phyloP scores from a whole-genome alignment of 495 filamentous ascomycete species.

The Chaetomium cochliodes region DNA sequence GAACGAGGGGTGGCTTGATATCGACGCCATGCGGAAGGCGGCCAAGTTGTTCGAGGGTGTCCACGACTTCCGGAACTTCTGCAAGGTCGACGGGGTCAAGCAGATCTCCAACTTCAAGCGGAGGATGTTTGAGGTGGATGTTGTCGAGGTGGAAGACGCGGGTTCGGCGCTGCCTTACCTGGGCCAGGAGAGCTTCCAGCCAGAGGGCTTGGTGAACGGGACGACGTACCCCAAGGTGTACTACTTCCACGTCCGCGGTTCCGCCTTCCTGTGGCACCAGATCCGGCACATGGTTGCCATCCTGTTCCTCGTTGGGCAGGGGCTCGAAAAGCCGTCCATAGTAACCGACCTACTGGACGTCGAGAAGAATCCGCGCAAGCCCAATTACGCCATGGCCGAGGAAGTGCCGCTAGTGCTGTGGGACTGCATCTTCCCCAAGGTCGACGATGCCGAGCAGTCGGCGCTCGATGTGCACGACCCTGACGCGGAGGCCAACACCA shows the following conservation, averaged over 20 bases:
- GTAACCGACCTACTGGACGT: conserved; percentile 72
- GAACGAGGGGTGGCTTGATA: conserved; percentile 62
- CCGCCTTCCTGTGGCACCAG: conserved; percentile 98
- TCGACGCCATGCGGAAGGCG: conserved; percentile 79
- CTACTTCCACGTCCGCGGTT: conserved; percentile 79
- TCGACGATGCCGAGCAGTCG: conserved; percentile 15
- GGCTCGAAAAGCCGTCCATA: conserved; percentile 71
- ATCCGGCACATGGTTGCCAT: conserved; percentile 87
- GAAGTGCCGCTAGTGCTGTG: conserved; percentile 88
- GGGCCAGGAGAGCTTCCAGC: conserved; percentile 23
- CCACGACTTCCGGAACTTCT: conserved; percentile 97
- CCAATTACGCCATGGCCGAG: conserved; percentile 84
- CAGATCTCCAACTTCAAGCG: conserved; percentile 79
- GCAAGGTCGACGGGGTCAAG: conserved; percentile 83
- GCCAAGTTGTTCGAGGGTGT: conserved; percentile 74
- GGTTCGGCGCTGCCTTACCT: conserved; percentile 49
- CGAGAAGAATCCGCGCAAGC: conserved; percentile 64
- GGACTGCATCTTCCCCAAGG: conserved; percentile 82
- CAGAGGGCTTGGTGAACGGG: not conserved
- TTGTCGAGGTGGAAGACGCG: conserved; percentile 61
- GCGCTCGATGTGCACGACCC: conserved; percentile 37
- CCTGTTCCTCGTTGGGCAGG: conserved; percentile 88
- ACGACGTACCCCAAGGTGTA: conserved; percentile 64
- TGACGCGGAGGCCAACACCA: conserved; percentile 36
- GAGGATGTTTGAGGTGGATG: conserved; percentile 70